Evolutionary conservation across 2,329 filamentous ascomycete genomes (phyloP).

Genomic region (Arthrocladium fulminans): DNA sequence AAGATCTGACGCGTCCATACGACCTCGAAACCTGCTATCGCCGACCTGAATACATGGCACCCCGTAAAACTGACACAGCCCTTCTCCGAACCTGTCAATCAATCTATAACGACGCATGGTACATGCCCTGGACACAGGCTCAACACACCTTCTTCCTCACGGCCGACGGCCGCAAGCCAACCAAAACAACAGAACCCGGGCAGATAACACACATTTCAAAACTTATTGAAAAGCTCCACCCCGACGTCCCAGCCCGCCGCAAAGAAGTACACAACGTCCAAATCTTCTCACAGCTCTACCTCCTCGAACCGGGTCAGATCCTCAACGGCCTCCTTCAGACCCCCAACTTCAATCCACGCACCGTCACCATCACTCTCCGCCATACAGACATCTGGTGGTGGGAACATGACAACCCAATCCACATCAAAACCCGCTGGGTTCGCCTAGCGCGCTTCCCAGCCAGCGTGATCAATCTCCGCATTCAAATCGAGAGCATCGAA

Average conservation of each 20-base stretch:
- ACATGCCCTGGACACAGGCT: conserved; percentile 33
- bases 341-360: conserved; percentile 28
- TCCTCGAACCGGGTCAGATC: conserved; percentile 26
- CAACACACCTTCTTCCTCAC: conserved; percentile 36
- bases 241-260: conserved; percentile 18
- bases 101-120: conserved; percentile 37
- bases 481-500: conserved; percentile 43
- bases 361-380: conserved; percentile 39
- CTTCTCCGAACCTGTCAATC: conserved; percentile 38
- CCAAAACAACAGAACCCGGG: conserved; percentile 9
- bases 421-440: conserved; percentile 34
- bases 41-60: conserved; percentile 35
- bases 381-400: conserved; percentile 45
- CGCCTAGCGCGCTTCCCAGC: conserved; percentile 24
- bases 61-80: conserved; percentile 29
- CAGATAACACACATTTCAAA: conserved; percentile 7
- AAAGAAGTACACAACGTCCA: conserved; percentile 27
- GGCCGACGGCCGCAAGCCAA: conserved; percentile 26
- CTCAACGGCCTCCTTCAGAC: conserved; percentile 25
- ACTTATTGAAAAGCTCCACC: conserved; percentile 12
- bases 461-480: conserved; percentile 32
- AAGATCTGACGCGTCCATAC: conserved; percentile 4
- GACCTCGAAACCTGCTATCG: conserved; percentile 6
- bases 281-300: conserved; percentile 38
- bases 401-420: conserved; percentile 32